Evolutionary conservation across 768 basidiomycete genomes (phyloP), one percentile per base, ranked within the genome.

Genomic region (Leucocoprinus sp.): DNA sequence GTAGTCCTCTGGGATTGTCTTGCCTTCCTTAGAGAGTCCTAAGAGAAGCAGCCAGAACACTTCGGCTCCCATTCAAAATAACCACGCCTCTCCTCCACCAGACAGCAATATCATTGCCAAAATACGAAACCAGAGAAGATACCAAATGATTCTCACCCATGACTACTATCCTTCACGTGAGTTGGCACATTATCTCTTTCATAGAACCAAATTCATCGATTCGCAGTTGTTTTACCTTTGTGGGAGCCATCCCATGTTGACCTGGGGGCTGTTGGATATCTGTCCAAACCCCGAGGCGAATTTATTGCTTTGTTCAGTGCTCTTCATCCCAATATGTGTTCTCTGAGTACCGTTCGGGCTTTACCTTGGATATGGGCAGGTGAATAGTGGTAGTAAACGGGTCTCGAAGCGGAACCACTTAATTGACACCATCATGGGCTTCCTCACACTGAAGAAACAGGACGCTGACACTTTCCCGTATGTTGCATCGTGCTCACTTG

Each of bases 251-350:
- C 72, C 3, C 68, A 55, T 4, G 74, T 90, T 0, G 59, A 69
- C 9, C 62, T 89, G 2, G 89, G 88, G 5, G 78, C 80, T 2
- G 80, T 91, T 7, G 89, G 89, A 2, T 92, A 84, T 57, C 63
- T 89, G 19, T 69, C 67, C 26, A 84, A 81, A 53, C 75, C 80
- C 0, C 61, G 62, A n/a, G 88, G 87, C 2, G 61, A 65, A 36
- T 92, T 92, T 52, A 62, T 85, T 47, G 80, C 78, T 6, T 66
- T 90, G 5, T 79, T 88, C 63, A 84, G 88, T 58, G 75, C 82
- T 1, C 71, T 78, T 57, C 64, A 72, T 42, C 81, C 78, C 4
- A 59, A 62, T 29, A 70, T 70, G 23, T 41, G 43, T 7, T 21
- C 47, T 4, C 27, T 33, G 9, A 43, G 49, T 5, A 41, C 40